Percentiles rank a stretch among this genome's conserved stretches.
phyloP scores from a whole-genome alignment of 2,329 filamentous ascomycete genomes.

The Colletotrichum siamense region DNA sequence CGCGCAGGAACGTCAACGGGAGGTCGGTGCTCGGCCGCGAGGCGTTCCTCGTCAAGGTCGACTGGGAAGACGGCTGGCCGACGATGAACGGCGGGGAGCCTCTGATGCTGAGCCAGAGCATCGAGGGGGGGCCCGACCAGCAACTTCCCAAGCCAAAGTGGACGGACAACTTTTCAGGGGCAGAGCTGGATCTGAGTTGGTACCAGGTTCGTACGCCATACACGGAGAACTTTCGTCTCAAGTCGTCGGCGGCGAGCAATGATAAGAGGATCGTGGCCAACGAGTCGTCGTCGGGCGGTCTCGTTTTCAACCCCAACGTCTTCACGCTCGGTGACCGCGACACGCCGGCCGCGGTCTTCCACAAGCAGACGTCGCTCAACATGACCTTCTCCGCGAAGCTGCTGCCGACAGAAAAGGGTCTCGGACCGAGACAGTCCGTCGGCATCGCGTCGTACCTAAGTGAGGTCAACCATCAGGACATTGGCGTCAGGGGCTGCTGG shows the following conservation, averaged over 20 bases:
- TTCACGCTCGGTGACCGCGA: slow-evolving; percentile 32
- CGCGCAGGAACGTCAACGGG: slow-evolving; percentile 22
- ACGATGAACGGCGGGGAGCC: slow-evolving; percentile 25
- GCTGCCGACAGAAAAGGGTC: slow-evolving; percentile 8
- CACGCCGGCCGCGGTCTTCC: slow-evolving; percentile 31
- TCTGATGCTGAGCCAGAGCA: slow-evolving; percentile 9
- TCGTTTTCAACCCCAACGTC: slow-evolving; percentile 37
- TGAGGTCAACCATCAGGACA: slow-evolving; percentile 30
- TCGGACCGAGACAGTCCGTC: slow-evolving; percentile 27
- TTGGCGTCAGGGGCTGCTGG: slow-evolving; percentile 30
- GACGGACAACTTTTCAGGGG: background rate
- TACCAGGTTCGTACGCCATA: slow-evolving; percentile 17
- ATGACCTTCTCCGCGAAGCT: slow-evolving; percentile 32
- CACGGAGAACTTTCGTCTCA: slow-evolving; percentile 3
- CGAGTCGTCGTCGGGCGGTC: background rate
- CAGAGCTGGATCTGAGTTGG: background rate
- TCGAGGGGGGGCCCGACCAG: slow-evolving; percentile 4
- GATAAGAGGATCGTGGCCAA: background rate
- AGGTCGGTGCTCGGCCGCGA: slow-evolving; percentile 25
- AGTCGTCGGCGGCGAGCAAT: background rate
- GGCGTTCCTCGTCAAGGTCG: slow-evolving; percentile 26
- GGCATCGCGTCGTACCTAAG: slow-evolving; percentile 31
- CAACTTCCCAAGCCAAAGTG: background rate
- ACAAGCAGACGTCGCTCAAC: slow-evolving; percentile 34
- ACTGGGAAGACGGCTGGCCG: slow-evolving; percentile 28